phyloP scores from a whole-genome alignment of 345 rosid genomes.

The Mercurialis annua region DNA sequence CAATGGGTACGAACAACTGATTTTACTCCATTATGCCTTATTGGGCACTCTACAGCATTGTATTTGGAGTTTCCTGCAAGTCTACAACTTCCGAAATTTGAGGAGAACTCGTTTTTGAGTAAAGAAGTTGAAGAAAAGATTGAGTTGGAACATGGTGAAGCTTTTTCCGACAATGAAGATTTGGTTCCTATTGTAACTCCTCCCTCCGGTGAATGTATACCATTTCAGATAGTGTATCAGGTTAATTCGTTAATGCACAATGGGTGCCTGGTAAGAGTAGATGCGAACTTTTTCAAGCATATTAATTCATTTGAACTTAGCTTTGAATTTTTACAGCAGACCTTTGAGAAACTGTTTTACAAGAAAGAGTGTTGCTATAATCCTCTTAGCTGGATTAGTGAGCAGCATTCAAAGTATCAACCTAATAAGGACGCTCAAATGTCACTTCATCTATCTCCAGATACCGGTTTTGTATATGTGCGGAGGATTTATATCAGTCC shows the following conservation, averaged over 20 bases:
- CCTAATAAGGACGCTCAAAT: conserved; percentile 21
- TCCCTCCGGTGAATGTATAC: conserved; percentile 35
- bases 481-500: conserved; percentile 61
- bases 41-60: conserved; percentile 51
- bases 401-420: conserved; percentile 33
- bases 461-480: conserved; percentile 49
- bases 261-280: conserved; percentile 51
- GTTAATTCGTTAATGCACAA: conserved; percentile 53
- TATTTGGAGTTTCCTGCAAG: conserved; percentile 40
- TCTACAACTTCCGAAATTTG: conserved; percentile 35
- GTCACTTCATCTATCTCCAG: conserved; percentile 35
- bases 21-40: conserved; percentile 40
- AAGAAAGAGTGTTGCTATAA: conserved; percentile 57
- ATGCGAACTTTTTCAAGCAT: conserved; percentile 37
- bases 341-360: conserved; percentile 44
- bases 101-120: conserved; percentile 34
- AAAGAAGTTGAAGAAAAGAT: conserved; percentile 33
- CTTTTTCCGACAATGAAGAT: conserved; percentile 35
- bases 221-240: conserved; percentile 47
- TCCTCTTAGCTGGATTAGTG: conserved; percentile 48
- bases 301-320: conserved; percentile 35
- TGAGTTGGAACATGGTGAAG: conserved; percentile 25
- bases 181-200: conserved; percentile 56
- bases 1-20: conserved; percentile 50
- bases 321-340: conserved; percentile 32